Percentiles rank a stretch among this genome's conserved stretches.
These are phyloP conservation scores for Cyclotella sp. DNA, from an alignment of 108 stramenopile genomes.

Conservation along the genomic window DNA sequence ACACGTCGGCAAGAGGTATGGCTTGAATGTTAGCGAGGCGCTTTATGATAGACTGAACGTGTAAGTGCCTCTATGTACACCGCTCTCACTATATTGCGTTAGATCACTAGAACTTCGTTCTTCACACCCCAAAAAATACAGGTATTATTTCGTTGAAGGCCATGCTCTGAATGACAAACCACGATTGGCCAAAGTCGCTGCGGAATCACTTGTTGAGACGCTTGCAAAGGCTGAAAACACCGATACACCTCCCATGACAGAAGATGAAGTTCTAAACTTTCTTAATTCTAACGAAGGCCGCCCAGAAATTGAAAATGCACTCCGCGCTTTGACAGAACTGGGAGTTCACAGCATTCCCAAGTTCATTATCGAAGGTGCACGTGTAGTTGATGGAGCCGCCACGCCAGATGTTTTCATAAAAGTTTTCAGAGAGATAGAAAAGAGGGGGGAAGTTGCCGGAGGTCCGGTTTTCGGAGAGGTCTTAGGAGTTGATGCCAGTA, in stretches of 20 bases:
- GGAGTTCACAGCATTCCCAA: constrained; percentile 86
- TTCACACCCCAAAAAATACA: constrained; percentile 14
- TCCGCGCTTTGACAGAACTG: constrained; percentile 54
- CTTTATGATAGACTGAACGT: constrained; percentile 81
- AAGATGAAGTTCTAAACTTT: constrained; percentile 65
- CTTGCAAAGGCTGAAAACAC: constrained; percentile 30
- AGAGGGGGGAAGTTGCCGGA: constrained; percentile 53
- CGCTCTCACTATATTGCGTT: neutral
- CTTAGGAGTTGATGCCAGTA: constrained; percentile 61
- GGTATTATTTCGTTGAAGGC: constrained; percentile 81
- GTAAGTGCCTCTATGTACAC: constrained; percentile 40
- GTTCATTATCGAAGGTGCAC: constrained; percentile 83
- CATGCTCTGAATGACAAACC: constrained; percentile 70
- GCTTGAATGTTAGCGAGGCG: constrained; percentile 71
- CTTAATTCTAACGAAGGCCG: constrained; percentile 72
- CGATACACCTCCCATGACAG: constrained; percentile 31
- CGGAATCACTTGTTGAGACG: constrained; percentile 45
- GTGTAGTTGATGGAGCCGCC: constrained; percentile 82
- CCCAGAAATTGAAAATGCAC: constrained; percentile 68
- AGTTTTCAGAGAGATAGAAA: constrained; percentile 78
- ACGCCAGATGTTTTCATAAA: constrained; percentile 60
- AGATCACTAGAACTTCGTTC: neutral
- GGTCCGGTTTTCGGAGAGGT: constrained; percentile 79
- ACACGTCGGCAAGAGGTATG: constrained; percentile 76
- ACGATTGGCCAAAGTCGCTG: constrained; percentile 58